A percentile compares a stretch with the other conserved stretches of the same genome.
These are phyloP conservation scores for Coriaria nepalensis DNA, from an alignment of 306 rosid species.

Conservation along the genomic window DNA sequence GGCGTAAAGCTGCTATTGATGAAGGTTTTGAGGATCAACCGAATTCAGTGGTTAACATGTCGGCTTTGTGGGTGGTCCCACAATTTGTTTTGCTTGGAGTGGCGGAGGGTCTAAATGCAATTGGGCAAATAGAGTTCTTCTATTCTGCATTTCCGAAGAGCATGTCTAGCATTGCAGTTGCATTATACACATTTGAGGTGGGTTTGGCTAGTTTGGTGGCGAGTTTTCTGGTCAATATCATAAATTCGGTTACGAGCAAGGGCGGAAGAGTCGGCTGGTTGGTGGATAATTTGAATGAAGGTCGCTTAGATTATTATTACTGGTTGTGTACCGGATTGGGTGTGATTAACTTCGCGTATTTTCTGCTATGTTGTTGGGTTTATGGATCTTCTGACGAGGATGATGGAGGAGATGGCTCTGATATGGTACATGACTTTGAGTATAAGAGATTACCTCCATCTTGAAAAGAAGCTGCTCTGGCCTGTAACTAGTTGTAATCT, in stretches of 20 bases:
- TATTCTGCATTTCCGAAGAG: constrained; percentile 4
- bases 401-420: constrained; percentile 9
- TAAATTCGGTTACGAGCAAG: background rate
- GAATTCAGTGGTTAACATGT: constrained; percentile 3
- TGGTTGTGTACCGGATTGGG: constrained; percentile 4
- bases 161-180: constrained; percentile 7
- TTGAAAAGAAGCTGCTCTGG: constrained; percentile 1
- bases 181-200: constrained; percentile 5
- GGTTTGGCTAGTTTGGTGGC: constrained; percentile 4
- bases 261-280: constrained; percentile 3
- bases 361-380: background rate
- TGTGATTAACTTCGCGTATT: background rate
- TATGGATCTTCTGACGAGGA: constrained; percentile 10
- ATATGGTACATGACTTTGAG: constrained; percentile 17
- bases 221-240: background rate
- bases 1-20: constrained; percentile 8
- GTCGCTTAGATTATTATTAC: constrained; percentile 9
- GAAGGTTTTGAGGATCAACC: constrained; percentile 7
- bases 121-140: constrained; percentile 6
- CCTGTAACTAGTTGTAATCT: background rate
- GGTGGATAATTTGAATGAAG: constrained; percentile 5
- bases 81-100: constrained; percentile 7
- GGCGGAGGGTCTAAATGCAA: background rate
- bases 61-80: constrained; percentile 4
- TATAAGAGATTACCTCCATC: constrained; percentile 23